Percentiles rank a stretch among this genome's conserved stretches.
Conservation (phyloP, 306 rosid genomes). For the Ochetophila trinervis region DNA sequence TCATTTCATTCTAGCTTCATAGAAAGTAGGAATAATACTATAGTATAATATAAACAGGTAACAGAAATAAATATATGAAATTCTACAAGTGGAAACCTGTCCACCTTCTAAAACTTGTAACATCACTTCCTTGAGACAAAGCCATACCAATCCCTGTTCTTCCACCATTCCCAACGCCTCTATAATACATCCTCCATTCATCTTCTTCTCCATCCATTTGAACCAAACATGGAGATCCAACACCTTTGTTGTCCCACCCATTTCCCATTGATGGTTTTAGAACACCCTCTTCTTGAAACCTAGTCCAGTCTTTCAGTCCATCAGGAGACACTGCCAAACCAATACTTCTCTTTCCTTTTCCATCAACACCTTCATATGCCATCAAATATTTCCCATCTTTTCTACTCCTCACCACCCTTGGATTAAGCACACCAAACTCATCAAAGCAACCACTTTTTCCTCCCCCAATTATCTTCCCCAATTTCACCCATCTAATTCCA, state of each 20-base stretch:
- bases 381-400: conserved; percentile 62
- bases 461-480: conserved; percentile 62
- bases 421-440: conserved; percentile 56
- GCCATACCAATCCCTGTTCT: conserved; percentile 76
- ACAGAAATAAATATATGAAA: not conserved
- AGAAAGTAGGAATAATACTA: not conserved
- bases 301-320: conserved; percentile 66
- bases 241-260: conserved; percentile 64
- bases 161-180: conserved; percentile 59
- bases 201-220: conserved; percentile 53
- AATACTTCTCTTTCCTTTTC: conserved; percentile 56
- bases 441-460: conserved; percentile 54
- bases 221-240: conserved; percentile 69
- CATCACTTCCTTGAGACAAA: conserved; percentile 42
- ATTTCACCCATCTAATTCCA: conserved; percentile 71
- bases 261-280: conserved; percentile 36
- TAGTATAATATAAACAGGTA: conserved; percentile 11
- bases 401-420: conserved; percentile 45
- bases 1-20: not conserved
- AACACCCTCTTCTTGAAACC: conserved; percentile 43
- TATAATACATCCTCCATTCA: conserved; percentile 73
- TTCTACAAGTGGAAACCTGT: conserved; percentile 51
- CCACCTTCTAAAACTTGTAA: conserved; percentile 52
- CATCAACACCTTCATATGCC: conserved; percentile 71
- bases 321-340: conserved; percentile 65